phyloP scores from a whole-genome alignment of 2,329 filamentous ascomycete genomes.

The Sarocladium oryzae region DNA sequence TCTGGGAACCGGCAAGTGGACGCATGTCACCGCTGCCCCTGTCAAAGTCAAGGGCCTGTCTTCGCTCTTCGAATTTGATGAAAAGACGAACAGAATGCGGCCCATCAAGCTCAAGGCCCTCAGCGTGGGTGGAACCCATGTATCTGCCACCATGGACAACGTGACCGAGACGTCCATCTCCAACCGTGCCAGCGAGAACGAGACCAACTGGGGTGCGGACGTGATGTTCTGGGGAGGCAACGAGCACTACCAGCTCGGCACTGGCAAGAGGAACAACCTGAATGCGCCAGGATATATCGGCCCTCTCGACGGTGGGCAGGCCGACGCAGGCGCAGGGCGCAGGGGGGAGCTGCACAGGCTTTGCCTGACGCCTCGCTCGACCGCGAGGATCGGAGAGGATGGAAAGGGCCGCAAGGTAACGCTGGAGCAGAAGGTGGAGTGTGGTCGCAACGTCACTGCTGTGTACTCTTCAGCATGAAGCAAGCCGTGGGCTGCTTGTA shows the following conservation, averaged over 20 bases:
- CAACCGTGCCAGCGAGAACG: conserved; percentile 48
- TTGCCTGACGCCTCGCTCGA: conserved; percentile 71
- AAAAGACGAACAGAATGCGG: conserved; percentile 56
- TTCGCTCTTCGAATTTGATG: conserved; percentile 81
- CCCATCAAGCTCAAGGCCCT: conserved; percentile 74
- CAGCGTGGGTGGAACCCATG: conserved; percentile 73
- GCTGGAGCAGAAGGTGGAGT: conserved; percentile 83
- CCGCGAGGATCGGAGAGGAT: conserved; percentile 54
- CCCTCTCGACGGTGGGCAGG: conserved; percentile 58
- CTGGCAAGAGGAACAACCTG: conserved; percentile 78
- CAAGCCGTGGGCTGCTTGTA: not conserved
- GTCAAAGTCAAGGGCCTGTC: conserved; percentile 79
- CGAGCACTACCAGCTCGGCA: conserved; percentile 88
- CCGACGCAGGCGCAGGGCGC: conserved; percentile 54
- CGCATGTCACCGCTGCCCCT: conserved; percentile 72
- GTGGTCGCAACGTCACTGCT: conserved; percentile 73
- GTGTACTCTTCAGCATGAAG: conserved; percentile 64
- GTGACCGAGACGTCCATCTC: conserved; percentile 59
- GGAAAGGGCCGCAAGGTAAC: conserved; percentile 61
- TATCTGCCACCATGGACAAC: conserved; percentile 77
- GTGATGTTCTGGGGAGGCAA: conserved; percentile 93
- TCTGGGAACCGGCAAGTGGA: conserved; percentile 83
- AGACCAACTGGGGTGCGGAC: conserved; percentile 84
- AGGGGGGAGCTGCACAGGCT: conserved; percentile 64
- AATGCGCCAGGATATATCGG: conserved; percentile 71